Conservation (phyloP, 108 stramenopile genomes). For the Cyclotella sp. region DNA sequence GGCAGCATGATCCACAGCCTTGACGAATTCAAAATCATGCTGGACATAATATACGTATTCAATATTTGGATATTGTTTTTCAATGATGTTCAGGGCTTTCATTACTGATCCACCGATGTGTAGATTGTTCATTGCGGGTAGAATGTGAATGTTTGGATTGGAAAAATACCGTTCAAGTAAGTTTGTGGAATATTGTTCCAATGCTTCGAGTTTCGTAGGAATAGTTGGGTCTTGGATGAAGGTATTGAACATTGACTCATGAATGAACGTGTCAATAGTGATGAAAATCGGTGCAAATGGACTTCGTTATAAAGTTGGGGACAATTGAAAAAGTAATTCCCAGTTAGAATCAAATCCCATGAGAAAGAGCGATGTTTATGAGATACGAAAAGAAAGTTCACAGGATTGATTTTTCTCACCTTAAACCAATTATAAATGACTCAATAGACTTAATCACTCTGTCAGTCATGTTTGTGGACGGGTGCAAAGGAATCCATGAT, state of each 20-base stretch:
- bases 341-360: neutral
- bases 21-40: conserved; percentile 38
- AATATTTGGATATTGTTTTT: conserved; percentile 10
- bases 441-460: conserved; percentile 18
- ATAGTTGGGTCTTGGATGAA: neutral
- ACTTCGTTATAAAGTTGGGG: neutral
- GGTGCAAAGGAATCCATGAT: conserved; percentile 25
- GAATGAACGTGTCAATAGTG: conserved; percentile 22
- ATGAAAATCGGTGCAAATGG: conserved; percentile 30
- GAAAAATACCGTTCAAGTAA: conserved; percentile 9
- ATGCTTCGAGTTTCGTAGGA: conserved; percentile 1
- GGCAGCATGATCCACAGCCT: conserved; percentile 23
- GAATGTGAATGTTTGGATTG: conserved; percentile 16
- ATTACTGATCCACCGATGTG: conserved; percentile 40
- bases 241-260: neutral
- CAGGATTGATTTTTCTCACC: neutral
- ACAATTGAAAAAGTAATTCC: neutral
- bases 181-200: conserved; percentile 24
- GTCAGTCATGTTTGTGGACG: conserved; percentile 12
- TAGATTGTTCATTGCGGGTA: conserved; percentile 23
- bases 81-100: conserved; percentile 33
- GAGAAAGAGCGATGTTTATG: too few species aligned
- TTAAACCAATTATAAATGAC: conserved; percentile 2
- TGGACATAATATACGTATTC: conserved; percentile 37
- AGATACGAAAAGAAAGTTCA: too few species aligned